Percentiles rank a stretch among this genome's conserved stretches.
Conservation (phyloP, 2,329 filamentous ascomycete genomes). For the Corinectria fuckeliana region DNA sequence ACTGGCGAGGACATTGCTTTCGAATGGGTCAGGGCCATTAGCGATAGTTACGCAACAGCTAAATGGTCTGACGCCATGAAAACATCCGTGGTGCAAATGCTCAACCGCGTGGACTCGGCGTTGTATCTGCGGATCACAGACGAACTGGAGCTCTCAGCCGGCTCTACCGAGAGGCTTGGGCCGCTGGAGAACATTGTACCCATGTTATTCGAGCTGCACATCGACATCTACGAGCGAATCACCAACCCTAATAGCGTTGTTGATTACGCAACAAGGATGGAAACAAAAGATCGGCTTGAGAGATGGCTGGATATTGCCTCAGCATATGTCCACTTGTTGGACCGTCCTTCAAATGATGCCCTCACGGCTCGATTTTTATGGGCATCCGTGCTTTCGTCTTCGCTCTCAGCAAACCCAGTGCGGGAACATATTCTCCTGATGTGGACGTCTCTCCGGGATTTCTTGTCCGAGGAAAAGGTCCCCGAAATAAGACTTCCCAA, state of each 20-base stretch:
- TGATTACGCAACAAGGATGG: constrained; percentile 54
- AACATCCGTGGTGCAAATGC: constrained; percentile 61
- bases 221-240: constrained; percentile 66
- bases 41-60: constrained; percentile 57
- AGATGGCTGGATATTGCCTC: constrained; percentile 61
- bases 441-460: constrained; percentile 64
- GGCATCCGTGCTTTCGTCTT: constrained; percentile 61
- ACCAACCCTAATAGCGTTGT: constrained; percentile 63
- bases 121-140: constrained; percentile 56
- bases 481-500: constrained; percentile 72
- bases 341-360: constrained; percentile 44
- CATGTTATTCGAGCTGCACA: constrained; percentile 67
- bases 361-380: constrained; percentile 62
- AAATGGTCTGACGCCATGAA: constrained; percentile 68
- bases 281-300: constrained; percentile 57
- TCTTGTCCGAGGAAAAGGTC: constrained; percentile 50
- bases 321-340: constrained; percentile 48
- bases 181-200: constrained; percentile 56
- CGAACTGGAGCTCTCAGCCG: constrained; percentile 46
- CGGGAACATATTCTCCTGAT: constrained; percentile 64
- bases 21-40: constrained; percentile 61
- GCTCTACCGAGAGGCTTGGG: constrained; percentile 34
- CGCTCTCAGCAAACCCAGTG: constrained; percentile 58
- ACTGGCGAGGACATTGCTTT: constrained; percentile 64
- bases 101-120: constrained; percentile 59